Evolutionary conservation across 2,329 filamentous ascomycete genomes (phyloP).

Genomic region (Sphaerulina musiva): DNA sequence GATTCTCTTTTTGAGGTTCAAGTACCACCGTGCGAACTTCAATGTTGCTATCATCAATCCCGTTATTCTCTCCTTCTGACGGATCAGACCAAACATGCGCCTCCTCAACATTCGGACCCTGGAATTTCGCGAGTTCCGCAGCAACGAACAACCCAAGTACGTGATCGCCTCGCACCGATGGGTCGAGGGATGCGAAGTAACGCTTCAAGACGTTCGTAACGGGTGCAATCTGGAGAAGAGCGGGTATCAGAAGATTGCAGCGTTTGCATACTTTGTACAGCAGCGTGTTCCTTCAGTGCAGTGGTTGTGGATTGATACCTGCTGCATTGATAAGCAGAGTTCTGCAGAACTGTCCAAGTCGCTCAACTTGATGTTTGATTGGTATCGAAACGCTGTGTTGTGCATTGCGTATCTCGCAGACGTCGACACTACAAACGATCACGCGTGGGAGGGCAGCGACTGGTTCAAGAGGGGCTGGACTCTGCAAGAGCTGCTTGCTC

Average conservation of each 20-base stretch:
- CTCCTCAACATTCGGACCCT: conserved; percentile 8
- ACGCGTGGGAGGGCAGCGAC: conserved; percentile 6
- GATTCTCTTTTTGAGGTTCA: too few relatives aligned
- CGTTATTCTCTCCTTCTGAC: too few relatives aligned
- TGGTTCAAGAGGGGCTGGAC: conserved; percentile 21
- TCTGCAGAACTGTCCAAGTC: conserved; percentile 12
- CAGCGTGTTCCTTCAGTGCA: background rate
- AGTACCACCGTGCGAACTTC: too few relatives aligned
- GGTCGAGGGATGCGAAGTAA: conserved; percentile 5
- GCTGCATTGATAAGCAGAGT: conserved; percentile 18
- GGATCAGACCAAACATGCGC: too few relatives aligned
- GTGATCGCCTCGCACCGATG: conserved; percentile 15
- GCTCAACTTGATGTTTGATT: conserved; percentile 21
- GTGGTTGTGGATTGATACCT: conserved; percentile 22
- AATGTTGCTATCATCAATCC: too few relatives aligned
- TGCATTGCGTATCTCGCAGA: conserved; percentile 19
- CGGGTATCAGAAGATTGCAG: conserved; percentile 3
- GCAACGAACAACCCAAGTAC: conserved; percentile 1
- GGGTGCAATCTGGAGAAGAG: conserved; percentile 7
- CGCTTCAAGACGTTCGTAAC: conserved; percentile 13
- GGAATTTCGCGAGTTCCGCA: conserved; percentile 4
- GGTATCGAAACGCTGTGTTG: conserved; percentile 12
- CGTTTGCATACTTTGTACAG: background rate
- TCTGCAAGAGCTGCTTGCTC: conserved; percentile 17
- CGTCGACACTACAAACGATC: background rate